Percentiles rank a stretch among this genome's conserved stretches.
Evolutionary conservation across 371 early-diverging fungal genomes (phyloP).

Genomic region (Mortierella sp.): DNA sequence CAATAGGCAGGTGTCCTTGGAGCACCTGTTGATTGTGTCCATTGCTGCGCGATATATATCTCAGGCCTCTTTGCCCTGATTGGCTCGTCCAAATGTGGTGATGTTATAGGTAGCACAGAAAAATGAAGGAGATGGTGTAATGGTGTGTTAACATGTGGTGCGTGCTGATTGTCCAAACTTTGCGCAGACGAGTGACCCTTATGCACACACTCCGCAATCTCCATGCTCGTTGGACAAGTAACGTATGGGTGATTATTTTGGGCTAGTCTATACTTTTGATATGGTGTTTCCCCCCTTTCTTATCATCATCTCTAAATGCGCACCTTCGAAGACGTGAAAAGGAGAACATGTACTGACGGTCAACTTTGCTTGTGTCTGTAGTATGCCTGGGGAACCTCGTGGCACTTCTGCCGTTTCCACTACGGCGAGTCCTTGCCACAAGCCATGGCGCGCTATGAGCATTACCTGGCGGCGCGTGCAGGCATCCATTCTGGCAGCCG

Average conservation of each 20-base stretch:
- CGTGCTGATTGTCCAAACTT: not conserved
- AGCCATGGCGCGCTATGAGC: conserved; percentile 91
- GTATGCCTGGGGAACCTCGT: conserved; percentile 91
- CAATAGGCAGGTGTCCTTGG: not conserved
- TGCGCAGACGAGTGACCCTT: not conserved
- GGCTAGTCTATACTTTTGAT: not conserved
- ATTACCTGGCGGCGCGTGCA: conserved; percentile 82
- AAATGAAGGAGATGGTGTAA: not conserved
- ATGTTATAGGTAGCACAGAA: not conserved
- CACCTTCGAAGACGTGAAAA: conserved; percentile 15
- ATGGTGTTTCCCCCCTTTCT: not conserved
- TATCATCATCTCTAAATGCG: conserved; percentile 2
- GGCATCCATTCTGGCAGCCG: conserved; percentile 76
- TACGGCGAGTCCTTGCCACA: conserved; percentile 80
- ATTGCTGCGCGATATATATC: not conserved
- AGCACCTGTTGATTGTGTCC: not conserved
- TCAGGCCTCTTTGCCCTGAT: not conserved
- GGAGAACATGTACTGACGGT: conserved; percentile 11
- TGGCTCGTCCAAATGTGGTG: not conserved
- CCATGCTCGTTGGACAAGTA: not conserved
- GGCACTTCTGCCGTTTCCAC: conserved; percentile 89
- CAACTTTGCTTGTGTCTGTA: conserved; percentile 17
- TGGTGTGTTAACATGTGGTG: not conserved
- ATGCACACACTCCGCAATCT: not conserved
- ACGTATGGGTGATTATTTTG: not conserved